Conservation (phyloP, 2,329 filamentous ascomycete genomes). For the Trichoderma semiorbis region DNA sequence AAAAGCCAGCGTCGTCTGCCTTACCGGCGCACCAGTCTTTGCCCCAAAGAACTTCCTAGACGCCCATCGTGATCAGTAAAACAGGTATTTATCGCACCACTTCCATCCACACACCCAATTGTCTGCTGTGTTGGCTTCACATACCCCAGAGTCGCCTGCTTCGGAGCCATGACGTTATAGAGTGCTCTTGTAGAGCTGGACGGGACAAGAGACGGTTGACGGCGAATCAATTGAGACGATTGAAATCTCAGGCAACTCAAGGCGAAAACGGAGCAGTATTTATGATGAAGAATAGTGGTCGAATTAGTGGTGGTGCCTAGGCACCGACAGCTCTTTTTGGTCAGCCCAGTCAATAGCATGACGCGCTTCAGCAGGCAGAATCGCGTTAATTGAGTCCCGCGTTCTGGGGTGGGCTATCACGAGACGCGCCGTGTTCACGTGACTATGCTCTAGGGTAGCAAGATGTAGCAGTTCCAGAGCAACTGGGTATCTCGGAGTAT, state of each 20-base stretch:
- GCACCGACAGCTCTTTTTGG: background rate
- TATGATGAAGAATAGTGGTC: conserved; percentile 20
- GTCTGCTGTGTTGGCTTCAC: conserved; percentile 71
- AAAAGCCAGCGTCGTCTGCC: conserved; percentile 79
- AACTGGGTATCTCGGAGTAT: background rate
- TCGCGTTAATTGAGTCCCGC: conserved; percentile 36
- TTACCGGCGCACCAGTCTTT: conserved; percentile 53
- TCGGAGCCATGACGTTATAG: conserved; percentile 49
- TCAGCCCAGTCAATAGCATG: conserved; percentile 26
- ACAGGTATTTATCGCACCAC: background rate
- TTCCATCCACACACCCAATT: conserved; percentile 56
- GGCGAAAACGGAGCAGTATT: conserved; percentile 18
- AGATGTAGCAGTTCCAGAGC: background rate
- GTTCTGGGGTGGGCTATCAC: background rate
- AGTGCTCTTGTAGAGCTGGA: conserved; percentile 7
- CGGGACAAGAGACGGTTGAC: conserved; percentile 4
- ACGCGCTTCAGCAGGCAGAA: conserved; percentile 38
- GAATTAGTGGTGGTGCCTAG: conserved; percentile 3
- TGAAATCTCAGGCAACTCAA: conserved; percentile 19
- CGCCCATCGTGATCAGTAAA: conserved; percentile 7
- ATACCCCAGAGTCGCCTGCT: conserved; percentile 86
- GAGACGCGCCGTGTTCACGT: conserved; percentile 9
- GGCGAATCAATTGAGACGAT: conserved; percentile 14
- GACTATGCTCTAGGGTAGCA: background rate
- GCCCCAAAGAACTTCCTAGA: conserved; percentile 80